Percentiles rank a stretch among this genome's conserved stretches.
Conservation (phyloP, 345 rosid genomes). For the Syzygium jambos region DNA sequence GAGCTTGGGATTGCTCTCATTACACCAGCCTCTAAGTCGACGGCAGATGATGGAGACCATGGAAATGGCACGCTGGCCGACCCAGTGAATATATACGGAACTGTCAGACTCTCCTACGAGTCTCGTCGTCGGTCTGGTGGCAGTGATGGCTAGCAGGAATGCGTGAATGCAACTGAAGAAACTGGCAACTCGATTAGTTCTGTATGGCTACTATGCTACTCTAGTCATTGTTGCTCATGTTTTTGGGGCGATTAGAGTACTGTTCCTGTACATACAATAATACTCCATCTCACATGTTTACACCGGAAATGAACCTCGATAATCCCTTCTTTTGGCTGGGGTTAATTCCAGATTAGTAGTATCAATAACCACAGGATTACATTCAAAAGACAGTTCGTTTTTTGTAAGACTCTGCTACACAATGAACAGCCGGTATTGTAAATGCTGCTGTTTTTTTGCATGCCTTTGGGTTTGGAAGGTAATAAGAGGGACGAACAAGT, state of each 20-base stretch:
- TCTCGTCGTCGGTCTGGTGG: not conserved
- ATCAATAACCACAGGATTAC: not conserved
- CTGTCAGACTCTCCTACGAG: not conserved
- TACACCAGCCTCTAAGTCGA: not conserved
- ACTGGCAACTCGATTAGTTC: not conserved
- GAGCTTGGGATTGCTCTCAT: not conserved
- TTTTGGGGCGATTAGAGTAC: not conserved
- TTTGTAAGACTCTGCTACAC: not conserved
- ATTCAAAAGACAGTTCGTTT: not conserved
- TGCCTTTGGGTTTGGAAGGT: not conserved
- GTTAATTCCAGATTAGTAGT: too few species aligned
- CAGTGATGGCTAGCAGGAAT: not conserved
- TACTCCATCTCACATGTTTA: not conserved
- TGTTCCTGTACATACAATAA: not conserved
- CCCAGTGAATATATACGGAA: not conserved
- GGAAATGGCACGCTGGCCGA: not conserved
- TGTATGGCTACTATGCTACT: not conserved
- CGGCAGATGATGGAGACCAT: not conserved
- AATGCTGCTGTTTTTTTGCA: not conserved
- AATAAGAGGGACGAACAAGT: too few species aligned
- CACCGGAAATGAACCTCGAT: not conserved
- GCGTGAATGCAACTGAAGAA: not conserved
- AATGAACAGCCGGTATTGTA: not conserved
- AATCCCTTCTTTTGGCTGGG: not conserved
- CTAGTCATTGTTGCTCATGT: not conserved